A percentile compares a stretch with the other conserved stretches of the same genome.
These are phyloP conservation scores for Thinopyrum elongatum DNA, from an alignment of 176 grass and related monocot species.

Conservation along the genomic window DNA sequence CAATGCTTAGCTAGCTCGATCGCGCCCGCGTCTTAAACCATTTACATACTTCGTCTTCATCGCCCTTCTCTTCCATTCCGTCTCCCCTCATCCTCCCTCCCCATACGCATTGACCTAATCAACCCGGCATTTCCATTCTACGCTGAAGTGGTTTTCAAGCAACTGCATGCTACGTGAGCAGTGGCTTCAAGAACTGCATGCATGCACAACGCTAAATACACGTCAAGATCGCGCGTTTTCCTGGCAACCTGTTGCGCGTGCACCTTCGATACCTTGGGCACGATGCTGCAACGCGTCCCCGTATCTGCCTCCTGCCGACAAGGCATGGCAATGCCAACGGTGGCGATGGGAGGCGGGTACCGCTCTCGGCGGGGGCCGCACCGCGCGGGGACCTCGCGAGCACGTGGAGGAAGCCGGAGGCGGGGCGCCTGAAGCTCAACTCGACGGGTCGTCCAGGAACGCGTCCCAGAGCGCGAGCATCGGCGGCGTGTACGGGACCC, in stretches of 20 bases:
- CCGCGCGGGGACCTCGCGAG: background rate
- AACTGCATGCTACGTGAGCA: background rate
- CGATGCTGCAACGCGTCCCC: conserved; percentile 14
- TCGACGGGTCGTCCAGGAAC: conserved; percentile 66
- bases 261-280: conserved; percentile 7
- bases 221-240: background rate
- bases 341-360: background rate
- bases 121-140: background rate
- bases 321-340: too few species aligned
- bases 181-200: background rate
- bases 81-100: background rate
- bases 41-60: background rate
- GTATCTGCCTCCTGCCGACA: background rate
- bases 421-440: conserved; percentile 70
- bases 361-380: background rate
- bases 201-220: background rate
- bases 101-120: background rate
- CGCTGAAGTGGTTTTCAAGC: background rate
- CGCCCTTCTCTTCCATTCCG: background rate
- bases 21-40: background rate
- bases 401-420: conserved; percentile 60
- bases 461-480: conserved; percentile 61
- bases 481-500: conserved; percentile 71
- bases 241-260: background rate
- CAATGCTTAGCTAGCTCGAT: background rate